These are phyloP conservation scores for Elaeis oleifera DNA, from an alignment of 202 grass and related monocot genomes.

Conservation along the genomic window DNA sequence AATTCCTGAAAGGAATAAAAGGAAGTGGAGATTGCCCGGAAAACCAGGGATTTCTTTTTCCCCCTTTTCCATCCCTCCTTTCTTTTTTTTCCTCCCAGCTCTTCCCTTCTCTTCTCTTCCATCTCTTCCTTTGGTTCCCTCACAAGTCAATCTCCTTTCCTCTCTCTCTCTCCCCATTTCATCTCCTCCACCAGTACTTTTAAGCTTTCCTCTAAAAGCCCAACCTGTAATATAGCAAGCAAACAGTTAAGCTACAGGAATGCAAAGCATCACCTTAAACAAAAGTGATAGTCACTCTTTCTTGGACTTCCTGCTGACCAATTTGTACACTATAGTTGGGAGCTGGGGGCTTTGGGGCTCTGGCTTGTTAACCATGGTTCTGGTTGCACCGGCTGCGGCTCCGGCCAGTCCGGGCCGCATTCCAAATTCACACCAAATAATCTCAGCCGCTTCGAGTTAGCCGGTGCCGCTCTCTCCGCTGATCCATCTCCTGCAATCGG, in stretches of 20 bases:
- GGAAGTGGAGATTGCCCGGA: slow-evolving; percentile 4
- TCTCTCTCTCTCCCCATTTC: background rate
- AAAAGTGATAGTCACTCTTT: no score
- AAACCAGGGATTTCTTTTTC: slow-evolving; percentile 4
- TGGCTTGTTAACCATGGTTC: slow-evolving; percentile 39
- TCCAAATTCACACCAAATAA: slow-evolving; percentile 93
- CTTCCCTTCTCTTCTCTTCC: no score
- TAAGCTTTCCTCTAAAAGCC: background rate
- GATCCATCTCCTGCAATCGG: slow-evolving; percentile 40
- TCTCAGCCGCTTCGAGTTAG: slow-evolving; percentile 53
- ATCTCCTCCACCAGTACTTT: no score
- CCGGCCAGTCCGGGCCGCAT: slow-evolving; percentile 48
- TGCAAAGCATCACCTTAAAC: no score
- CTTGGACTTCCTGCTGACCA: background rate
- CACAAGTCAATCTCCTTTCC: background rate
- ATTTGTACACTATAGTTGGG: slow-evolving; percentile 47
- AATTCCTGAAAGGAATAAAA: slow-evolving; percentile 14
- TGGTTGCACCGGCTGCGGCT: slow-evolving; percentile 22
- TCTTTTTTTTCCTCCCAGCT: no score
- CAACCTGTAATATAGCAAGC: background rate
- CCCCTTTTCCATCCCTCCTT: background rate
- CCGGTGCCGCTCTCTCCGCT: slow-evolving; percentile 30
- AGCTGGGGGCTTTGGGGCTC: slow-evolving; percentile 26
- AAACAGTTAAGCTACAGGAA: no score
- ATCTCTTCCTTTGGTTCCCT: background rate